A percentile compares a stretch with the other conserved stretches of the same genome.
These are phyloP conservation scores for Nitzschia inconspicua DNA, from an alignment of 108 stramenopile species.

Conservation along the genomic window DNA sequence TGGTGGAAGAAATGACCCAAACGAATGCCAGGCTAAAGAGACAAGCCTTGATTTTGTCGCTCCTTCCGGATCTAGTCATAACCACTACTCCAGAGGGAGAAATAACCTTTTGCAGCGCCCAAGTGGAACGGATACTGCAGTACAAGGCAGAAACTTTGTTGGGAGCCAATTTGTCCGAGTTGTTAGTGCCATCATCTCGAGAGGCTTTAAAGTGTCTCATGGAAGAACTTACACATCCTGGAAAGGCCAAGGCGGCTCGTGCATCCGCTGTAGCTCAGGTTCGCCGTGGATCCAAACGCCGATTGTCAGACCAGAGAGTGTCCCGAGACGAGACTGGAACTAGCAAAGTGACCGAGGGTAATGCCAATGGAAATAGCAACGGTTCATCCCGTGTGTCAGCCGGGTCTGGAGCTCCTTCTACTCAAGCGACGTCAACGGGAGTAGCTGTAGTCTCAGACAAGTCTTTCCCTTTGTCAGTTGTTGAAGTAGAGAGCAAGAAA, in stretches of 20 bases:
- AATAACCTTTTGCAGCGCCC: constrained; percentile 82
- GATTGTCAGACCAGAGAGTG: not conserved
- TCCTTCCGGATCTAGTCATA: constrained; percentile 80
- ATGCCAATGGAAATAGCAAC: constrained; percentile 2
- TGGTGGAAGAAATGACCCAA: constrained; percentile 83
- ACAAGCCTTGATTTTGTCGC: constrained; percentile 74
- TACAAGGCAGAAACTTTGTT: constrained; percentile 58
- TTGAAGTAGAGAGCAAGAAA: constrained; percentile 44
- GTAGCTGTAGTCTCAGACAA: constrained; percentile 44
- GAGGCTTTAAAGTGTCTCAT: constrained; percentile 50
- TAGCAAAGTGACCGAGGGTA: constrained; percentile 13
- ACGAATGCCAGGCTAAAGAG: constrained; percentile 66
- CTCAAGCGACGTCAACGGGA: constrained; percentile 26
- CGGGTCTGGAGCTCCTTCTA: constrained; percentile 14
- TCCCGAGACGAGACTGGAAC: constrained; percentile 1
- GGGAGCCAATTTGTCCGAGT: constrained; percentile 51
- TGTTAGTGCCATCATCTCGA: constrained; percentile 62
- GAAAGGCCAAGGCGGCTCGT: constrained; percentile 8
- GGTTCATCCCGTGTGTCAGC: constrained; percentile 12
- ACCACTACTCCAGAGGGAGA: constrained; percentile 50
- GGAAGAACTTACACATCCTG: constrained; percentile 28
- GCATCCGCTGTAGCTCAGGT: constrained; percentile 9
- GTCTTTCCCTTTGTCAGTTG: constrained; percentile 46
- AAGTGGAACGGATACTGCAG: constrained; percentile 66
- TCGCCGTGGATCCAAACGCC: constrained; percentile 10